These are phyloP conservation scores for Hortiboletus rubellus DNA, from an alignment of 1,284 basidiomycete genomes.

Conservation along the genomic window DNA sequence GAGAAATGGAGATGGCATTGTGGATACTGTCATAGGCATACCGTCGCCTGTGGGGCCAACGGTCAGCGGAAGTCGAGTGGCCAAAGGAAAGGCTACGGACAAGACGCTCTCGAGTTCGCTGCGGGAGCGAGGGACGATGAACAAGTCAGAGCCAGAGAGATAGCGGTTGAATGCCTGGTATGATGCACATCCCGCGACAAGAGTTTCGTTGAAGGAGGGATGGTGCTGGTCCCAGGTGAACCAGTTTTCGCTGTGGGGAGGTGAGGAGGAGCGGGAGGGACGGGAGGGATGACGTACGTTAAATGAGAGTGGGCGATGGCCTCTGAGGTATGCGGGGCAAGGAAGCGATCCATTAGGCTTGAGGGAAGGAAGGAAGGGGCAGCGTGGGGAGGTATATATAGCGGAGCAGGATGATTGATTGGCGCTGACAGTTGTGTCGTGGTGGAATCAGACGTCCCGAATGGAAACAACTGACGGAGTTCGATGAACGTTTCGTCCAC, in stretches of 20 bases:
- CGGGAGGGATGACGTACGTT: conserved; percentile 46
- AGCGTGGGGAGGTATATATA: conserved; percentile 15
- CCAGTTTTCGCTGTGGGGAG: conserved; percentile 56
- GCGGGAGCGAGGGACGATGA: conserved; percentile 63
- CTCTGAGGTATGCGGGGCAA: conserved; percentile 70
- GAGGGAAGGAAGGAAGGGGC: not conserved
- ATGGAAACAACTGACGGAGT: not conserved
- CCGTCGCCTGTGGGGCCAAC: conserved; percentile 48
- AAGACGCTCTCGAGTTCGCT: conserved; percentile 68
- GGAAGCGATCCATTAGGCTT: conserved; percentile 60
- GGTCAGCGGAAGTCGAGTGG: conserved; percentile 5
- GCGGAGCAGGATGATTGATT: conserved; percentile 9
- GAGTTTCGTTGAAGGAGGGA: conserved; percentile 66
- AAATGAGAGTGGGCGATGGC: conserved; percentile 68
- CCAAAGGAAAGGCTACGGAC: conserved; percentile 42
- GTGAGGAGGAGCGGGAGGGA: conserved; percentile 5
- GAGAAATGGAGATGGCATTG: conserved; percentile 70
- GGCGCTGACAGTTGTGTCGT: not conserved
- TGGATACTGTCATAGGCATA: conserved; percentile 79
- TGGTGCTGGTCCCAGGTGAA: conserved; percentile 67
- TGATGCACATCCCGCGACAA: conserved; percentile 67
- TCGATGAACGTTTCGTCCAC: conserved; percentile 16
- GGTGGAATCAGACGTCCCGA: conserved; percentile 12
- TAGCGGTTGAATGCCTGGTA: conserved; percentile 64
- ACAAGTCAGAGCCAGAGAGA: conserved; percentile 62